These are phyloP conservation scores for Dichomitus squalens DNA, from an alignment of 1,284 basidiomycete species.

Conservation along the genomic window DNA sequence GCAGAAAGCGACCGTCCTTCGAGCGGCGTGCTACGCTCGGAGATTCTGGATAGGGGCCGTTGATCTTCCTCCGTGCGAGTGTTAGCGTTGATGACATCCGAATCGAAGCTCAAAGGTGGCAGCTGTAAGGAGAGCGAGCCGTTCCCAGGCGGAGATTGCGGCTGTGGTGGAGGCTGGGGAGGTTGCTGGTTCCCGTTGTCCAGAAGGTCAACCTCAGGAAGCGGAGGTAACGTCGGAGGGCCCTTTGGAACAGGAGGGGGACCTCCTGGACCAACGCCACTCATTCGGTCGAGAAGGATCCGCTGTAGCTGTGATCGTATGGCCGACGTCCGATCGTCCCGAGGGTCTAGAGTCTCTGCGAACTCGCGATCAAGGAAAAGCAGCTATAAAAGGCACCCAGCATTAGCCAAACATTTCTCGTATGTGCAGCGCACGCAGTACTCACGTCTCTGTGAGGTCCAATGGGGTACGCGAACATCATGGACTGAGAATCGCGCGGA, in stretches of 20 bases:
- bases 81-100: constrained; percentile 8
- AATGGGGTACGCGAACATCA: constrained; percentile 85
- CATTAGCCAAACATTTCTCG: constrained; percentile 8
- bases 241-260: constrained; percentile 17
- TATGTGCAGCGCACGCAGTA: constrained; percentile 11
- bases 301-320: constrained; percentile 65
- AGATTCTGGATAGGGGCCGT: constrained; percentile 37
- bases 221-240: constrained; percentile 30
- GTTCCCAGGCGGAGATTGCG: not conserved
- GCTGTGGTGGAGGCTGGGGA: not conserved
- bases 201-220: constrained; percentile 22
- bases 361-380: constrained; percentile 90
- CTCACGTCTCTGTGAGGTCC: constrained; percentile 74
- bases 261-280: constrained; percentile 31
- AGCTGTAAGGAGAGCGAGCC: constrained; percentile 31
- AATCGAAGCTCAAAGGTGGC: constrained; percentile 37
- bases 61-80: constrained; percentile 16
- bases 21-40: constrained; percentile 31
- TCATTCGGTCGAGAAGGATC: constrained; percentile 72
- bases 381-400: constrained; percentile 43
- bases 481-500: constrained; percentile 70
- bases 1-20: constrained; percentile 27
- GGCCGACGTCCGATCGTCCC: constrained; percentile 75
- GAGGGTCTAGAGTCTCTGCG: constrained; percentile 78
- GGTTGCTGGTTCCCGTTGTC: not conserved